These are phyloP conservation scores for Leishmania major DNA, from an alignment of 208 protist genomes.

Conservation along the genomic window DNA sequence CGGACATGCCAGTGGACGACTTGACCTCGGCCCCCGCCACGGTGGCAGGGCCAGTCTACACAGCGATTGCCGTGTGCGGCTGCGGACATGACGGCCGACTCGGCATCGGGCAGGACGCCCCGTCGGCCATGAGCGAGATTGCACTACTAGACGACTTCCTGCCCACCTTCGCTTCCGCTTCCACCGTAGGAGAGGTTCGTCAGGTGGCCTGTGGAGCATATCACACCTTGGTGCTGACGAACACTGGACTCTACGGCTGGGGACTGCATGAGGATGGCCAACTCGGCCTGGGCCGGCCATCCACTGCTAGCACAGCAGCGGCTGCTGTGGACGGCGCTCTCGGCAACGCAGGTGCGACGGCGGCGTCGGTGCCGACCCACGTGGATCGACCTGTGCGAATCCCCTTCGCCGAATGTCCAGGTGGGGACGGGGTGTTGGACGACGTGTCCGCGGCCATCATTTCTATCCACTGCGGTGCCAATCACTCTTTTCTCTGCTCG, in stretches of 20 bases:
- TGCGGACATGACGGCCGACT: constrained; percentile 83
- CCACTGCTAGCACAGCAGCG: background rate
- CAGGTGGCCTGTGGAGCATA: constrained; percentile 75
- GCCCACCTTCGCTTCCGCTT: background rate
- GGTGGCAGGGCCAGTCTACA: background rate
- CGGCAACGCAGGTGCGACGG: background rate
- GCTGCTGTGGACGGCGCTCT: background rate
- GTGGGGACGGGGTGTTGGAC: background rate
- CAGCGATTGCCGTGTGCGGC: constrained; percentile 70
- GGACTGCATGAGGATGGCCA: constrained; percentile 83
- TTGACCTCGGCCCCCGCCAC: background rate
- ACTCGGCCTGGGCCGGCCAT: constrained; percentile 56
- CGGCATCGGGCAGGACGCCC: constrained; percentile 46
- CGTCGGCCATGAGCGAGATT: constrained; percentile 16
- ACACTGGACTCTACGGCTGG: constrained; percentile 69
- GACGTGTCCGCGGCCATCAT: constrained; percentile 5
- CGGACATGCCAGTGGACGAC: background rate
- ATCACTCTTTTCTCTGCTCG: constrained; percentile 71
- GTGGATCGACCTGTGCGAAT: constrained; percentile 42
- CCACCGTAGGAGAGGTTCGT: constrained; percentile 20
- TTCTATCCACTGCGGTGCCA: constrained; percentile 60
- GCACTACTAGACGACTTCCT: constrained; percentile 36
- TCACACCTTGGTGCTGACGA: constrained; percentile 81
- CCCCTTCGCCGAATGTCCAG: constrained; percentile 37
- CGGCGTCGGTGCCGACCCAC: background rate